Evolutionary conservation across 2,329 filamentous ascomycete genomes (phyloP).

Genomic region (Fusarium illudens): DNA sequence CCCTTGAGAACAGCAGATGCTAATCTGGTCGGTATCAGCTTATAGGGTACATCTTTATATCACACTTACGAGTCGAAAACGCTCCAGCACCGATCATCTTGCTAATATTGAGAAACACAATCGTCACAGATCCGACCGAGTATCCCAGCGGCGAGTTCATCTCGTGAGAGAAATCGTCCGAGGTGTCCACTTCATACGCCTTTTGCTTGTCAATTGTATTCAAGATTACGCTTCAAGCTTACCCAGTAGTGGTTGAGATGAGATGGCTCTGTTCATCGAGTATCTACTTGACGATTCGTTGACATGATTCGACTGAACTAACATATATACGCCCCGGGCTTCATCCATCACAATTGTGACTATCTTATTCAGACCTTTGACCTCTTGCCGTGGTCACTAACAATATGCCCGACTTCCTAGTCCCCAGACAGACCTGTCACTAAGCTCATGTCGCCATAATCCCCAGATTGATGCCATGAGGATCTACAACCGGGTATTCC

Average conservation of each 20-base stretch:
- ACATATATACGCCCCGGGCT: neutral
- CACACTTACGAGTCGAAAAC: constrained; percentile 69
- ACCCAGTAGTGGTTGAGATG: neutral
- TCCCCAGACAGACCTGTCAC: neutral
- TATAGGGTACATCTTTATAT: too few relatives aligned
- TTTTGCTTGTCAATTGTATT: neutral
- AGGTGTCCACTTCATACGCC: neutral
- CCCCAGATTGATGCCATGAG: neutral
- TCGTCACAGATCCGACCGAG: constrained; percentile 61
- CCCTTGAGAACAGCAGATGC: constrained; percentile 64
- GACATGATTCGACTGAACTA: neutral
- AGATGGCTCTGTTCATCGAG: neutral
- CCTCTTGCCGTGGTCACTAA: neutral
- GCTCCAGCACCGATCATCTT: constrained; percentile 71
- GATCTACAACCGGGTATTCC: neutral
- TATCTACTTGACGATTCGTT: neutral
- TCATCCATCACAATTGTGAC: neutral
- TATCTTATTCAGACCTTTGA: neutral
- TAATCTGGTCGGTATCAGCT: constrained; percentile 36
- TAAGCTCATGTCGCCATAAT: constrained; percentile 8
- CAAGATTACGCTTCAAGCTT: neutral
- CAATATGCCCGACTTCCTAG: neutral
- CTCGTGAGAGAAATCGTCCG: constrained; percentile 40
- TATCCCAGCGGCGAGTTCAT: constrained; percentile 65
- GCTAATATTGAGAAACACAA: constrained; percentile 67